A percentile compares a stretch with the other conserved stretches of the same genome.
Conservation (phyloP, 2,329 filamentous ascomycete species). For the Clarireedia paspali region DNA sequence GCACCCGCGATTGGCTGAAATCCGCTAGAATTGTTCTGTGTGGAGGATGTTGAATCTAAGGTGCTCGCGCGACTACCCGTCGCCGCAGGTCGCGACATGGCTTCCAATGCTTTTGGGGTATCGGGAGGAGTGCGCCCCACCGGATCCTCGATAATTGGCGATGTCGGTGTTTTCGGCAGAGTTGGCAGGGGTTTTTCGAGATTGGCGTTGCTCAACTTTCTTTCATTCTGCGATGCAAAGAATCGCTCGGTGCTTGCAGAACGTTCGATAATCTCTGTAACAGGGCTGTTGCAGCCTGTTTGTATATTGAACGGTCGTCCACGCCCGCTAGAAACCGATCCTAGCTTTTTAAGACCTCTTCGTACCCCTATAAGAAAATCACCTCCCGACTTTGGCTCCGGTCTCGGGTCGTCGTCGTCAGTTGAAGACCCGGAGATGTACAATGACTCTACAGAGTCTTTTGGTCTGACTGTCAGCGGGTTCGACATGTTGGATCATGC, state of each 20-base stretch:
- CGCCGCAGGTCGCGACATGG: conserved; percentile 21
- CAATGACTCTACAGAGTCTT: conserved; percentile 23
- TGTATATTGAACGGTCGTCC: conserved; percentile 20
- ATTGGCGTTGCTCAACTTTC: conserved; percentile 20
- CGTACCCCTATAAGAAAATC: conserved; percentile 27
- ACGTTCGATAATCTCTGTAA: conserved; percentile 10
- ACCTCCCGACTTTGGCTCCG: conserved; percentile 12
- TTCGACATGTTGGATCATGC: conserved; percentile 28
- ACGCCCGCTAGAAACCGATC: conserved; percentile 24
- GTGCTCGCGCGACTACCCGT: conserved; percentile 27
- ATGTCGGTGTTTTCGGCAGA: conserved; percentile 23
- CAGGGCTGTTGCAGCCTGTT: conserved; percentile 12
- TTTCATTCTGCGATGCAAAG: conserved; percentile 9
- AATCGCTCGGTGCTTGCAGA: conserved; percentile 12
- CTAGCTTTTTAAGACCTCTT: conserved; percentile 25
- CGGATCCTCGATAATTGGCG: conserved; percentile 10
- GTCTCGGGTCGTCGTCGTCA: conserved; percentile 17
- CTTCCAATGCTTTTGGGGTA: conserved; percentile 17
- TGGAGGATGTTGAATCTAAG: conserved; percentile 27
- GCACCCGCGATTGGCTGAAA: conserved; percentile 13
- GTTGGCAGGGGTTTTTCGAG: conserved; percentile 28
- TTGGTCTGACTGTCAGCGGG: conserved; percentile 25
- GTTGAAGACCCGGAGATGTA: conserved; percentile 18
- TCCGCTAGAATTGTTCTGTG: conserved; percentile 16
- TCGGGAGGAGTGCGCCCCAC: conserved; percentile 18